Evolutionary conservation across 2,329 filamentous ascomycete genomes (phyloP).

Genomic region (Cordyceps cateniannulata): DNA sequence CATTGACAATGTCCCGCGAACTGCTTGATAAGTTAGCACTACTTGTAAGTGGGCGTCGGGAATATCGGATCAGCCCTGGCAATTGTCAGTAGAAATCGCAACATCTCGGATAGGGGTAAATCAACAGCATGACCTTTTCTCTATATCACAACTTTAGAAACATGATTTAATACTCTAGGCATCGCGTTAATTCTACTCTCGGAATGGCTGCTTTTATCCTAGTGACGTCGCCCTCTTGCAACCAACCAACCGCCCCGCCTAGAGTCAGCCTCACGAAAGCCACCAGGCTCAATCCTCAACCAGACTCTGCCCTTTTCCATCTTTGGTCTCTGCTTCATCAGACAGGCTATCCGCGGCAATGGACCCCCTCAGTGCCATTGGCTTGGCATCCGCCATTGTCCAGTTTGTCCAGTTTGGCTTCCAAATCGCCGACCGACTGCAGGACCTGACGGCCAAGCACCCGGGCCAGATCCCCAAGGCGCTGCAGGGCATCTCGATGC

Average conservation of each 20-base stretch:
- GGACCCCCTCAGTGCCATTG: conserved; percentile 11
- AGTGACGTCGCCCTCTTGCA: background rate
- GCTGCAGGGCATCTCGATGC: conserved; percentile 10
- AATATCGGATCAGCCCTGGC: no score
- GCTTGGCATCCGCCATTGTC: conserved; percentile 8
- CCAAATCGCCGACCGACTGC: conserved; percentile 9
- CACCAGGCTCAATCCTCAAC: background rate
- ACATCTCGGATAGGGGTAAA: no score
- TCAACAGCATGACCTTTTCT: no score
- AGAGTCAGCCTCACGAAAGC: conserved; percentile 5
- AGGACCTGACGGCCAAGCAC: conserved; percentile 7
- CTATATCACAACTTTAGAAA: no score
- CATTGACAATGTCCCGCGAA: no score
- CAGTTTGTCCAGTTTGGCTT: conserved; percentile 12
- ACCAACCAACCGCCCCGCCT: background rate
- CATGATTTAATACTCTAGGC: no score
- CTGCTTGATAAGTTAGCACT: no score
- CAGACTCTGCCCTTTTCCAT: no score
- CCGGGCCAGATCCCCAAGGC: conserved; percentile 8
- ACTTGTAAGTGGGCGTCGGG: no score
- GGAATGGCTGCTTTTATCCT: background rate
- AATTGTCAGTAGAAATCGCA: no score
- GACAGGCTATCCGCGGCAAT: background rate
- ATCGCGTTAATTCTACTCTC: background rate
- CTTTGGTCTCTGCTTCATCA: background rate